These are phyloP conservation scores for Penicillium manginii DNA, from an alignment of 495 filamentous ascomycete species.

Conservation along the genomic window DNA sequence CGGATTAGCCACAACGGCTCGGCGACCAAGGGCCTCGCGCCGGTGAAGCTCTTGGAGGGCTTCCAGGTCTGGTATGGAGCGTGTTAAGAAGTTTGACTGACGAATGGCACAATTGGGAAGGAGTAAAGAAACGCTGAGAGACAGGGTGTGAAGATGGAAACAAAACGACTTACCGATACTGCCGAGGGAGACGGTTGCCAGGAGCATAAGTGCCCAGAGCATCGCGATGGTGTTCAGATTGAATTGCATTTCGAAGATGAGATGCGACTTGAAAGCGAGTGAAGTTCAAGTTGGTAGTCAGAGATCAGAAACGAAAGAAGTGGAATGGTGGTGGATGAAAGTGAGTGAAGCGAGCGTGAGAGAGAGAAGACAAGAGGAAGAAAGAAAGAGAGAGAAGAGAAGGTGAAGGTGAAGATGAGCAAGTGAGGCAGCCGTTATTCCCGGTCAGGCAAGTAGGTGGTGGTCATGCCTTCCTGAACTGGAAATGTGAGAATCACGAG, in stretches of 20 bases:
- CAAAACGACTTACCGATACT: background rate
- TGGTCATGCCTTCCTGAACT: background rate
- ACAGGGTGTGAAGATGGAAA: background rate
- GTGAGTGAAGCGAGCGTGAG: conserved; percentile 6
- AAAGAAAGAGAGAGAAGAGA: conserved; percentile 8
- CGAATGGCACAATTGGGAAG: background rate
- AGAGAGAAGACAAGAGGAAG: conserved; percentile 4
- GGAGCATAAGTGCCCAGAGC: background rate
- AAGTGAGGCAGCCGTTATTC: background rate
- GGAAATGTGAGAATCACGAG: too few species aligned
- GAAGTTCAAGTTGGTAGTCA: background rate
- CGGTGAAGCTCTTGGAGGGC: conserved; percentile 1
- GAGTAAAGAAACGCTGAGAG: conserved; percentile 1
- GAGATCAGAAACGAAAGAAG: conserved; percentile 10
- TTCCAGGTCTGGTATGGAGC: conserved; percentile 6
- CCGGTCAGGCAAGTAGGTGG: background rate
- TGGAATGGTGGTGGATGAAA: background rate
- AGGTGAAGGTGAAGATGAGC: conserved; percentile 7
- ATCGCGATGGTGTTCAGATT: background rate
- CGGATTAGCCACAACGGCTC: background rate
- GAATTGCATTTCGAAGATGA: background rate
- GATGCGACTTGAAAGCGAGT: background rate
- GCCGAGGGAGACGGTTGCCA: background rate
- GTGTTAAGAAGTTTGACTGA: background rate
- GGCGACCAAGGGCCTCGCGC: background rate